Percentiles rank a stretch among this genome's conserved stretches.
phyloP scores from a whole-genome alignment of 169 alveolate species.

The Plasmodium gonderi region DNA sequence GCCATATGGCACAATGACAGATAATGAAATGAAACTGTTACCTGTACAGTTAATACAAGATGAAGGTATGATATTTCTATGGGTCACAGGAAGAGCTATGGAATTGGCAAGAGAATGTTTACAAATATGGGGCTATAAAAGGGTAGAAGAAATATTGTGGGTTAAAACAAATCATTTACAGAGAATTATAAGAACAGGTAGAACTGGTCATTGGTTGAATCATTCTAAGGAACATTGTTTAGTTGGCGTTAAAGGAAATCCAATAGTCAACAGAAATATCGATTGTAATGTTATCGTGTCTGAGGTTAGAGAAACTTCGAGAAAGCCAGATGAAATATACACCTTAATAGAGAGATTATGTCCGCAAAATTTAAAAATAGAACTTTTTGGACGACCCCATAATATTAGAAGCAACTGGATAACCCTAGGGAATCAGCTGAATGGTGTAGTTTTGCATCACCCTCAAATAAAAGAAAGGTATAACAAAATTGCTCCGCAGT shows the following conservation, averaged over 20 bases:
- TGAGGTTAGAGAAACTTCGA: slow-evolving; percentile 95
- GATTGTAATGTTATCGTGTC: slow-evolving; percentile 95
- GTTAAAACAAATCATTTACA: slow-evolving; percentile 95
- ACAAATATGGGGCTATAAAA: slow-evolving; percentile 95
- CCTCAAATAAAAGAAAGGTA: slow-evolving; percentile 78
- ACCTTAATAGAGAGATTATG: slow-evolving; percentile 93
- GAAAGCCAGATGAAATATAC: slow-evolving; percentile 97
- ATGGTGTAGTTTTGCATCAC: slow-evolving; percentile 86
- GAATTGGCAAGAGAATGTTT: slow-evolving; percentile 93
- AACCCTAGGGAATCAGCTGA: slow-evolving; percentile 92
- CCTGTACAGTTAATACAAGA: slow-evolving; percentile 91
- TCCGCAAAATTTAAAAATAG: slow-evolving; percentile 94
- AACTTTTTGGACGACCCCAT: slow-evolving; percentile 94
- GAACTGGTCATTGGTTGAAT: slow-evolving; percentile 98
- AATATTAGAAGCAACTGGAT: slow-evolving; percentile 95
- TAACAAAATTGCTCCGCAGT: slow-evolving; percentile 63
- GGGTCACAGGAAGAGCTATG: slow-evolving; percentile 98
- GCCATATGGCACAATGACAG: slow-evolving; percentile 95
- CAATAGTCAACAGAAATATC: slow-evolving; percentile 86
- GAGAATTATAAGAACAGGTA: slow-evolving; percentile 95
- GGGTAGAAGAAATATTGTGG: slow-evolving; percentile 97
- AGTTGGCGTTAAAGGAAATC: slow-evolving; percentile 92
- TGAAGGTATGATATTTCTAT: slow-evolving; percentile 93
- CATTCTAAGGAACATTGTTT: slow-evolving; percentile 95
- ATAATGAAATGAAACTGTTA: slow-evolving; percentile 92